Evolutionary conservation across 108 stramenopile genomes (phyloP), one percentile per base, ranked within the genome.

Genomic region (Hondaea fermentalgiana): DNA sequence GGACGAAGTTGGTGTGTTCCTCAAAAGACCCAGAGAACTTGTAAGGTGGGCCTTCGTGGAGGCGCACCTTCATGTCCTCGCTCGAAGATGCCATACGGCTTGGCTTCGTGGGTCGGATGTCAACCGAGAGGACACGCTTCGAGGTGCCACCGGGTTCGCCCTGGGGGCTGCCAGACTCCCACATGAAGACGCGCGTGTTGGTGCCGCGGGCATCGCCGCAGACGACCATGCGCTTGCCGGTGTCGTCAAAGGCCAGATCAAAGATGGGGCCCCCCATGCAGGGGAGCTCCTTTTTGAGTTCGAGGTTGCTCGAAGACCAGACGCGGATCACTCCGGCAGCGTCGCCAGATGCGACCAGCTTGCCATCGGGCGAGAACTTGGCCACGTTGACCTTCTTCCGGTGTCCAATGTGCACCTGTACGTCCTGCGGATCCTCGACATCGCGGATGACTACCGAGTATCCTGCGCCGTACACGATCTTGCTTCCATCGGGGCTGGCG

Each of bases 1-100:
- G 76, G 10, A 83, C 76, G 3, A 83, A 83, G 76, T 83, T 83
- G 49, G n/a, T 83, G 76, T 83, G 76, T 23, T 53, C 76, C 76
- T 83, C 76, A 0, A 53, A 83, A 4, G 49, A n/a, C 16, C 23
- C 51, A 6, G 45, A n/a, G 51, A 83, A 83, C 51, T 83, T 83
- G 76, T 53, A 83, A 3, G 76, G 76, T 6, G 76, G 76, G 19
- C 76, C 76, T 6, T 55, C 28, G 76, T 83, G 51, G 25, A 83
- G 76, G 25, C 51, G 45, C 23, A 83, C 76, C 51, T 83, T 83
- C 45, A 83, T 53, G 76, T 83, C 76, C 51, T 83, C 49, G 51
- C 76, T 53, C 1, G 49, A 43, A 4, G 45, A 25, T 21, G 23
- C 76, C 10, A 83, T 2, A 2, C 51, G 76, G 51, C 76, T 53